phyloP scores from a whole-genome alignment of 495 filamentous ascomycete species.

The Daldinia caldariorum region DNA sequence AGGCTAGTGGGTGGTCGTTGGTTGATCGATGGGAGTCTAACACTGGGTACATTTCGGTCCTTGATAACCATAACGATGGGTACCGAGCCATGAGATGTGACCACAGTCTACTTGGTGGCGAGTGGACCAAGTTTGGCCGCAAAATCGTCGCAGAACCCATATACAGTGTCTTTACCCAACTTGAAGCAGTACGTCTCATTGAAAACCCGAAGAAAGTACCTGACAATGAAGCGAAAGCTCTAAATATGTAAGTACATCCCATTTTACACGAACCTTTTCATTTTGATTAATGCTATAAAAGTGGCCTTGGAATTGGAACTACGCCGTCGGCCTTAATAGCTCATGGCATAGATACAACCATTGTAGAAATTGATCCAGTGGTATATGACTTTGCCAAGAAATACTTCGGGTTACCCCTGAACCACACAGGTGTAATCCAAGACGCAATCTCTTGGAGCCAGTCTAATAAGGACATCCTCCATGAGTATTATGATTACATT shows the following conservation, averaged over 20 bases:
- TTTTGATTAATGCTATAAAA: conserved; percentile 49
- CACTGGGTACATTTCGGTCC: conserved; percentile 91
- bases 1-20: conserved; percentile 65
- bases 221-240: conserved; percentile 76
- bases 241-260: conserved; percentile 74
- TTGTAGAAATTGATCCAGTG: conserved; percentile 92
- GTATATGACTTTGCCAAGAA: conserved; percentile 82
- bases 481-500: conserved; percentile 81
- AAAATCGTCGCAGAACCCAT: conserved; percentile 79
- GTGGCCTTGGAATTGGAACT: conserved; percentile 92
- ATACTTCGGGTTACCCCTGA: conserved; percentile 81
- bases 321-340: conserved; percentile 84
- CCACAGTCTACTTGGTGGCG: conserved; percentile 93
- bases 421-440: conserved; percentile 82
- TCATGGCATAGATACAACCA: conserved; percentile 90
- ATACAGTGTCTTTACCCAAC: conserved; percentile 90
- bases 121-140: conserved; percentile 74
- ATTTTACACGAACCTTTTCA: not conserved
- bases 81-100: conserved; percentile 92
- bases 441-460: conserved; percentile 82
- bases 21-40: conserved; percentile 82
- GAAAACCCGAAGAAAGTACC: conserved; percentile 62
- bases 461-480: conserved; percentile 50
- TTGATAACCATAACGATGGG: conserved; percentile 73
- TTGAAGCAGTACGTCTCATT: conserved; percentile 89